Conservation (phyloP, 2,329 filamentous ascomycete genomes). For the Paraconiothyrium brasiliense region DNA sequence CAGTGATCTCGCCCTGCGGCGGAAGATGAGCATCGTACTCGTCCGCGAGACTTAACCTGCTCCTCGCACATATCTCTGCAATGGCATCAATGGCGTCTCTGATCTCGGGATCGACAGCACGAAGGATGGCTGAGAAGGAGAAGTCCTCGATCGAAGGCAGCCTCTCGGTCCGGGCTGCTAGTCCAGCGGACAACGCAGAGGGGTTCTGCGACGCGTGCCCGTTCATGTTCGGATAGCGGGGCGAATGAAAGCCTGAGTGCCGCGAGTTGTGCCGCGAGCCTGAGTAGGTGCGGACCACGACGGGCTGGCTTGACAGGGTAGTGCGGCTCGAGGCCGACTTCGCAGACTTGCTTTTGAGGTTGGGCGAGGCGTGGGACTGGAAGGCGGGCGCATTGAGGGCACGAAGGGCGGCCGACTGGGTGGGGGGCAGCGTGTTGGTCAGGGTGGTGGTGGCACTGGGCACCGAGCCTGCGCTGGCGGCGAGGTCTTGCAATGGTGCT, state of each 20-base stretch:
- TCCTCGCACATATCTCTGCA: slow-evolving; percentile 70
- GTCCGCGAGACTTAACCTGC: slow-evolving; percentile 68
- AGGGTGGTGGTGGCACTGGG: slow-evolving; percentile 48
- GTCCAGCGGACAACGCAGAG: slow-evolving; percentile 43
- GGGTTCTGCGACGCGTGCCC: slow-evolving; percentile 30
- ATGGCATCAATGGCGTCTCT: slow-evolving; percentile 68
- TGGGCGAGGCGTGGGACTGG: slow-evolving; percentile 39
- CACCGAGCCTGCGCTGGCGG: slow-evolving; percentile 44
- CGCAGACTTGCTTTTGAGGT: slow-evolving; percentile 41
- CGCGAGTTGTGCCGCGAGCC: slow-evolving; percentile 46
- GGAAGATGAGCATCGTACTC: slow-evolving; percentile 71
- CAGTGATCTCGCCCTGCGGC: slow-evolving; percentile 66
- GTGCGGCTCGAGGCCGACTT: slow-evolving; percentile 51
- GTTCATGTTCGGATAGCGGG: slow-evolving; percentile 45
- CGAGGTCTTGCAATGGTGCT: slow-evolving; percentile 38
- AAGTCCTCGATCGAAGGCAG: slow-evolving; percentile 62
- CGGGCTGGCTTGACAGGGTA: slow-evolving; percentile 54
- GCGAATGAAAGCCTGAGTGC: slow-evolving; percentile 41
- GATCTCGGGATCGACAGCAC: slow-evolving; percentile 67
- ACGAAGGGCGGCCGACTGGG: slow-evolving; percentile 49
- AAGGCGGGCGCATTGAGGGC: slow-evolving; percentile 51
- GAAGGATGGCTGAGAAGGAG: slow-evolving; percentile 64
- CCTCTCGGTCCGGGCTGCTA: slow-evolving; percentile 37
- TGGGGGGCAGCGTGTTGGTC: slow-evolving; percentile 49
- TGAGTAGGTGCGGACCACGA: slow-evolving; percentile 55